Evolutionary conservation across 805 yeast species (phyloP).

Genomic region (Henningerozyma blattae): DNA sequence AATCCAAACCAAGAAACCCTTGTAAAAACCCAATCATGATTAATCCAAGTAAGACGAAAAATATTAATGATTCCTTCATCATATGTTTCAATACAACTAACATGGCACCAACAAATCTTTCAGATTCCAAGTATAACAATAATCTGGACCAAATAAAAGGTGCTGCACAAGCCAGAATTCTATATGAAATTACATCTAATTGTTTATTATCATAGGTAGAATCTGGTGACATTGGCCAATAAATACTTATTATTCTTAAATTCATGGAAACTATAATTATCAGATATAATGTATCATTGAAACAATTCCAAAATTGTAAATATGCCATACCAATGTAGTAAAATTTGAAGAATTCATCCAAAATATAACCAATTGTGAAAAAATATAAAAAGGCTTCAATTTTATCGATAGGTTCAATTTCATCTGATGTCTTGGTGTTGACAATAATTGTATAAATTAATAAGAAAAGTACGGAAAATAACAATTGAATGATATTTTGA

Average conservation of each 20-base stretch:
- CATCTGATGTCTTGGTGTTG: slow-evolving; percentile 35
- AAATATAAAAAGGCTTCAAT: slow-evolving; percentile 48
- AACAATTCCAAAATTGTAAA: slow-evolving; percentile 66
- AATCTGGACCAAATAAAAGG: slow-evolving; percentile 82
- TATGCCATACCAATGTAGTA: slow-evolving; percentile 68
- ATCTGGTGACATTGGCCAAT: slow-evolving; percentile 20
- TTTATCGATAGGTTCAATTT: slow-evolving; percentile 27
- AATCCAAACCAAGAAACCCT: slow-evolving; percentile 78
- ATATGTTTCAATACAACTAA: slow-evolving; percentile 72
- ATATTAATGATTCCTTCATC: slow-evolving; percentile 79
- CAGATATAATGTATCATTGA: slow-evolving; percentile 59
- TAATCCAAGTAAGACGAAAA: slow-evolving; percentile 60
- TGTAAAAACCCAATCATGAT: slow-evolving; percentile 74
- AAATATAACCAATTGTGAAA: slow-evolving; percentile 52
- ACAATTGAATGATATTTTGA: slow-evolving; percentile 63
- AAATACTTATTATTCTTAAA: slow-evolving; percentile 34
- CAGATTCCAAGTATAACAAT: slow-evolving; percentile 64
- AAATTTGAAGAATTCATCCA: slow-evolving; percentile 59
- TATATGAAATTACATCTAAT: slow-evolving; percentile 48
- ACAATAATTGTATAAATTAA: slow-evolving; percentile 50
- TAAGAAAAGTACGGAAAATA: slow-evolving; percentile 53
- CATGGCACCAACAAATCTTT: slow-evolving; percentile 78
- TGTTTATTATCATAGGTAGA: slow-evolving; percentile 17
- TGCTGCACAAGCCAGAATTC: slow-evolving; percentile 67
- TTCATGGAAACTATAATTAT: slow-evolving; percentile 41